Base-by-base conservation (phyloP, 2,329 filamentous ascomycete species). In the Ascochyta fabae region DNA sequence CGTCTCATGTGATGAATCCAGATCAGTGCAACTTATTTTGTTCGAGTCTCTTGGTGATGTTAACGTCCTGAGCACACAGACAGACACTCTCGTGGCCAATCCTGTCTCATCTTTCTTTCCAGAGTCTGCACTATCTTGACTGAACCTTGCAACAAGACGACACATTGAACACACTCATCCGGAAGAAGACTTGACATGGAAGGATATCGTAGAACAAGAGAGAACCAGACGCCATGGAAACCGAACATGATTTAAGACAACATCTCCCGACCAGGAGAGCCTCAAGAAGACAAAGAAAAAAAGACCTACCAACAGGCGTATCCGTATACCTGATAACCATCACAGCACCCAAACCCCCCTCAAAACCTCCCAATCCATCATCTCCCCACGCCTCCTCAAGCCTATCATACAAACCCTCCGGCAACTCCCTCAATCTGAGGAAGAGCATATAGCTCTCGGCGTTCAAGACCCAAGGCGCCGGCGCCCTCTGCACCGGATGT, bases 251-350 rank as follows among this genome's bases (percentile, higher is more conserved):
- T 3, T 3, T 10, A 6, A 1, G 16, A 26, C 23, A 2, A 41
- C 3, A n/a, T 12, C 22, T 27, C 12, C 8, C 24, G 13, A 23
- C 19, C 12, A 3, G 9, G 13, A 27, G 23, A 33, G 5, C 13
- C 42, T 7, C 31, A 3, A 24, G 34, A 40, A 48, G 15, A 53
- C n/a, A 35, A 12, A 27, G 16, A 51, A 36, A 38, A 53, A 36
- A 38, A 26, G 12, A 71, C 68, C 33, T 66, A 73, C 71, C 68
- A 50, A 71, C 69, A 51, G 70, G 66, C 29, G 70, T 74, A 46
- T 67, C 62, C 23, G 26, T 58, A 57, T 74, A 73, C 46, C 71
- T 61, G 4, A 73, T 59, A 39, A 73, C 53, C 54, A 70, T 65
- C 12, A 71, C 62, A 4, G 60, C 53, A 1, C 70, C 70, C 43